Base-by-base conservation (phyloP, 2,329 filamentous ascomycete species). In the Tolypocladium inflatum region DNA sequence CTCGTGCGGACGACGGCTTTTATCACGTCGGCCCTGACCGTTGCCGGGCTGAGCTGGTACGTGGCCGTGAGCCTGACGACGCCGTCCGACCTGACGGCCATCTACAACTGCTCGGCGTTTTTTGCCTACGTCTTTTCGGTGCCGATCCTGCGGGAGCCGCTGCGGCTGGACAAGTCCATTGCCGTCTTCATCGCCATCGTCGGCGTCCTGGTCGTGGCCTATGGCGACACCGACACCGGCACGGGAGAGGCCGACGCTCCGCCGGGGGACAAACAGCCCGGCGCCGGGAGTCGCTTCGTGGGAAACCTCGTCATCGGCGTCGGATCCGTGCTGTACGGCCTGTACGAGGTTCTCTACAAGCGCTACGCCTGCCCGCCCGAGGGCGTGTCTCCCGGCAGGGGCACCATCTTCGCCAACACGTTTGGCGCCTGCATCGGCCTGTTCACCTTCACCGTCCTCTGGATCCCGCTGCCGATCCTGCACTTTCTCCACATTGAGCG, bases 81-180 rank as follows among this genome's bases (percentile, higher is more conserved):
- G 4, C 89, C 94, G 3, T 91, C 89, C 63, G 94, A 99, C 72
- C 76, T 99, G 66, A 99, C 94, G 0, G 94, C 94, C 57, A 99
- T 99, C 66, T 99, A 99, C 81, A 99, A 99, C 76, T 99, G 94
- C 79, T 96, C 90, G 56, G 93, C 94, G 59, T 99, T 99, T 75
- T 99, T 99, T 72, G 94, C 94, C 54, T 99, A 99, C 70, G 93
- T 90, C 15, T 99, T 99, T 70, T 95, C 90, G 52, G 91, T 99
- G 51, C 91, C 92, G 1, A 75, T 99, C 21, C 79, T 99, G 2
- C 86, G 89, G 58, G 94, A 99, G 72, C 90, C 88, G 63, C 75
- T 97, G 15, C 86, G 90, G 26, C 75, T 87, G 42, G 90, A 90
- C 74, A 99, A 99, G 77, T 86, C 91, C 35, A 71, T 95, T 55